Conservation (phyloP, 805 yeast genomes). For the Candida yuanshanica region DNA sequence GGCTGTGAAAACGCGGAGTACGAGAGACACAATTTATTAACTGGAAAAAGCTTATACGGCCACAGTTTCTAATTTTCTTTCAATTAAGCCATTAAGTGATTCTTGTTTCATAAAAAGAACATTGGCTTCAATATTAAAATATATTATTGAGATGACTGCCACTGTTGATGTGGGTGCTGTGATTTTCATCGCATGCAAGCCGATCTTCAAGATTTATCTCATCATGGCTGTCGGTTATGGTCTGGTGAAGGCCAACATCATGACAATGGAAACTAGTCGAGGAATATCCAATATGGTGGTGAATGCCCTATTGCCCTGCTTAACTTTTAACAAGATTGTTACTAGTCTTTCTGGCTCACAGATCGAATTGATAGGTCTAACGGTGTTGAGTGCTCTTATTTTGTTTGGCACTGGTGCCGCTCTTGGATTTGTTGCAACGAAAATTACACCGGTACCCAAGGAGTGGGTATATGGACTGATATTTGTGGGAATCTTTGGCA, state of each 20-base stretch:
- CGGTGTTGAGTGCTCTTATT: conserved; percentile 21
- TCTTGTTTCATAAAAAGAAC: no score
- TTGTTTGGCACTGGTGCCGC: conserved; percentile 39
- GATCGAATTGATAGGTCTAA: conserved; percentile 47
- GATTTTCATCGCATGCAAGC: conserved; percentile 21
- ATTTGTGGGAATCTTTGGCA: conserved; percentile 44
- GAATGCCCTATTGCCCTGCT: conserved; percentile 47
- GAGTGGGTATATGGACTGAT: conserved; percentile 44
- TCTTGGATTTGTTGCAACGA: conserved; percentile 24
- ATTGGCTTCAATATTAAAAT: no score
- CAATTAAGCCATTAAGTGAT: no score
- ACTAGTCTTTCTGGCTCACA: conserved; percentile 44
- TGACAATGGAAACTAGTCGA: conserved; percentile 47
- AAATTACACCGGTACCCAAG: conserved; percentile 40
- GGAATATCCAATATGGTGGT: conserved; percentile 48
- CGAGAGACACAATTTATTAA: no score
- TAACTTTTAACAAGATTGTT: conserved; percentile 48
- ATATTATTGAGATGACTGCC: no score
- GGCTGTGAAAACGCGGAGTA: no score
- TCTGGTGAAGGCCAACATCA: conserved; percentile 22
- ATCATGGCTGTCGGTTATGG: conserved; percentile 16
- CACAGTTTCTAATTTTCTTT: no score
- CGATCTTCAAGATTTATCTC: conserved; percentile 22
- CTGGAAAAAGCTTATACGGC: no score
- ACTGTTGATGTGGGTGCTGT: conserved; percentile 15